These are phyloP conservation scores for Boletus rubescentipes DNA, from an alignment of 768 basidiomycete species.

Conservation along the genomic window DNA sequence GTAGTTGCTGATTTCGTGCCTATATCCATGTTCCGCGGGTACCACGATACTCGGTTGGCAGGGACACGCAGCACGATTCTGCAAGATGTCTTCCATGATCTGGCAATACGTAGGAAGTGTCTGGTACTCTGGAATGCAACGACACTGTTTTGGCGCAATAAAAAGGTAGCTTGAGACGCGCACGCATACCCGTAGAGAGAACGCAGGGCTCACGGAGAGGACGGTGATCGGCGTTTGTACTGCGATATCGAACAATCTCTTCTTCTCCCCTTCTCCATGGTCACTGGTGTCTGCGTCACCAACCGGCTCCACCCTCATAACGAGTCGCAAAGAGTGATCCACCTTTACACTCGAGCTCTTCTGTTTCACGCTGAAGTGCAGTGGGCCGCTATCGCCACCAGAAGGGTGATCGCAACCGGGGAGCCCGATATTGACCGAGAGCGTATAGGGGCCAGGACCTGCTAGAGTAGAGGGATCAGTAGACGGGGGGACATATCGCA, in stretches of 20 bases:
- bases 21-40: background rate
- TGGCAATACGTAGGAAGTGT: constrained; percentile 75
- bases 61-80: constrained; percentile 38
- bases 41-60: constrained; percentile 30
- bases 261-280: constrained; percentile 62
- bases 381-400: constrained; percentile 18
- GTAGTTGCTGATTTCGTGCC: constrained; percentile 19
- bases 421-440: constrained; percentile 17
- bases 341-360: constrained; percentile 69
- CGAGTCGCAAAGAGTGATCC: constrained; percentile 75
- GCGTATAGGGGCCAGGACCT: constrained; percentile 27
- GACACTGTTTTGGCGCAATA: constrained; percentile 50
- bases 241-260: constrained; percentile 84
- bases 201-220: constrained; percentile 64
- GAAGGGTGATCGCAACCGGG: constrained; percentile 13
- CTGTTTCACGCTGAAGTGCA: constrained; percentile 75
- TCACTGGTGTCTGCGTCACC: constrained; percentile 67
- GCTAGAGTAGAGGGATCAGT: constrained; percentile 23
- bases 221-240: constrained; percentile 86
- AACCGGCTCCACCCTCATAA: constrained; percentile 71
- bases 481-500: constrained; percentile 13
- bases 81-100: constrained; percentile 18
- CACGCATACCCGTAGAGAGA: background rate
- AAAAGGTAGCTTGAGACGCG: background rate
- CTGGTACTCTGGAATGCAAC: constrained; percentile 78